A percentile compares a stretch with the other conserved stretches of the same genome.
Conservation (phyloP, 148 eudicot species). For the Selenicereus undatus region DNA sequence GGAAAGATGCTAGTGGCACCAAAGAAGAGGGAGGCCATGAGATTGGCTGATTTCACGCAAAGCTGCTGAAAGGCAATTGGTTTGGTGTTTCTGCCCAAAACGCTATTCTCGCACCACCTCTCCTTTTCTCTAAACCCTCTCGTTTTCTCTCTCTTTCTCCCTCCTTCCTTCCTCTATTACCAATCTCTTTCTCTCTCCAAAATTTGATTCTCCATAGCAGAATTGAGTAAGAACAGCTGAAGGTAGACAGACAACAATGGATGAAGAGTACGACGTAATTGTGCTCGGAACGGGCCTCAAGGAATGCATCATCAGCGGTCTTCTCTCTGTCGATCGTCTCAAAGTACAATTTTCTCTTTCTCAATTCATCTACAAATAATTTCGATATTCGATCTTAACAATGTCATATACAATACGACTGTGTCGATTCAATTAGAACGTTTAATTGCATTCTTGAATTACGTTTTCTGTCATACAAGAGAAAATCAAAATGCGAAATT, state of each 20-base stretch:
- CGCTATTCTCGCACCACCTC: slow-evolving; percentile 26
- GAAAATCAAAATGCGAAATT: too few species aligned
- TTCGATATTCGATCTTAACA: background rate
- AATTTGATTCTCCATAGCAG: background rate
- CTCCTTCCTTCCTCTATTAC: background rate
- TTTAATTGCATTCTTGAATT: background rate
- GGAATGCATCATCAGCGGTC: slow-evolving; percentile 60
- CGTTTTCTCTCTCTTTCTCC: background rate
- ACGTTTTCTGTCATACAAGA: background rate
- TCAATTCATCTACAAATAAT: background rate
- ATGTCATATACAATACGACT: too few species aligned
- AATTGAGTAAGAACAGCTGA: background rate
- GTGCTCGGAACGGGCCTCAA: slow-evolving; percentile 58
- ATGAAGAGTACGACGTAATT: slow-evolving; percentile 54
- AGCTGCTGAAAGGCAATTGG: background rate
- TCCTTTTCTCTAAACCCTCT: background rate
- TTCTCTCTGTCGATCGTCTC: slow-evolving; percentile 51
- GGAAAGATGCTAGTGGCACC: background rate
- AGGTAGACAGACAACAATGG: slow-evolving; percentile 22
- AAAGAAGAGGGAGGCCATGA: background rate
- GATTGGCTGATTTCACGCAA: slow-evolving; percentile 16
- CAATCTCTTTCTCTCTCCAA: background rate
- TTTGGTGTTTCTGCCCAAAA: background rate
- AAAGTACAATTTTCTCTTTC: slow-evolving; percentile 29
- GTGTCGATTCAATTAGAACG: background rate